These are phyloP conservation scores for Blastobotrys americana DNA, from an alignment of 805 yeast genomes.

Conservation along the genomic window DNA sequence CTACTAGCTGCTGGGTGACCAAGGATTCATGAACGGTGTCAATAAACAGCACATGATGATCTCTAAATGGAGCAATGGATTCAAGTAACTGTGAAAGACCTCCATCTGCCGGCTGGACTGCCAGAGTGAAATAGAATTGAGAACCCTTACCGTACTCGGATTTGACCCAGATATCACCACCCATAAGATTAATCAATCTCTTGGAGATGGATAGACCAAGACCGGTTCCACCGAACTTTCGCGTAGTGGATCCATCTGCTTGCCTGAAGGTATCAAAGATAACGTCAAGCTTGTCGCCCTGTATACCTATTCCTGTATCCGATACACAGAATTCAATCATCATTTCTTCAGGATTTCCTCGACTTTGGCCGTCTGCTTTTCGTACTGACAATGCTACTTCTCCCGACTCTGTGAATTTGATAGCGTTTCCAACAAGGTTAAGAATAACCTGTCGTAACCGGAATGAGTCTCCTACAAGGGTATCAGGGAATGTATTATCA, in stretches of 20 bases:
- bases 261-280: conserved; percentile 88
- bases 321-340: conserved; percentile 78
- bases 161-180: conserved; percentile 89
- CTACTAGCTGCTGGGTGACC: conserved; percentile 45
- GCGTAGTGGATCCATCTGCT: conserved; percentile 89
- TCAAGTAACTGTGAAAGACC: conserved; percentile 59
- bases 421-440: conserved; percentile 83
- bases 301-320: conserved; percentile 88
- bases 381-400: conserved; percentile 71
- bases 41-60: conserved; percentile 63
- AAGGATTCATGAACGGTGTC: conserved; percentile 52
- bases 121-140: conserved; percentile 71
- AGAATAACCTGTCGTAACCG: conserved; percentile 80
- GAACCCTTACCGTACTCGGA: conserved; percentile 77
- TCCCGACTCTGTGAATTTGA: conserved; percentile 77
- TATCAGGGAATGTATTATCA: conserved; percentile 82
- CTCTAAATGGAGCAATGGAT: conserved; percentile 60
- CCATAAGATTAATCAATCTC: conserved; percentile 82
- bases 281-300: conserved; percentile 72
- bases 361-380: conserved; percentile 39
- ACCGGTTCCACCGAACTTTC: conserved; percentile 92
- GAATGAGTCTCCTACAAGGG: conserved; percentile 81
- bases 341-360: conserved; percentile 36
- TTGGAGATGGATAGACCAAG: conserved; percentile 82
- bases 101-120: conserved; percentile 64